These are phyloP conservation scores for Nakazawaea ambrosiae DNA, from an alignment of 805 yeast genomes.

Conservation along the genomic window DNA sequence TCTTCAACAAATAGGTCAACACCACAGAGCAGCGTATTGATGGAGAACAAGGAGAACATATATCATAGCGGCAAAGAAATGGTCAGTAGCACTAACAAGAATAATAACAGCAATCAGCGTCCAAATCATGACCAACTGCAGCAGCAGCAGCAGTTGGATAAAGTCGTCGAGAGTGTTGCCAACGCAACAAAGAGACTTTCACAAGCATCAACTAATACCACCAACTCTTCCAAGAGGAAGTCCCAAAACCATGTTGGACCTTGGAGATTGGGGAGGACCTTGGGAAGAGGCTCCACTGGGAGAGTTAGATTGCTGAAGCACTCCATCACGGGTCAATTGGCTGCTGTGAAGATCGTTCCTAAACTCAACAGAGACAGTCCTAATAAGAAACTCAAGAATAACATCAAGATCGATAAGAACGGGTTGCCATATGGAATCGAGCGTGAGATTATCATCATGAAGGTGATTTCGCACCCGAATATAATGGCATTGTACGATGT, in stretches of 20 bases:
- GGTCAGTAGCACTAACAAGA: no score
- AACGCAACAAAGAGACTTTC: slow-evolving; percentile 27
- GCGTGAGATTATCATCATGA: slow-evolving; percentile 81
- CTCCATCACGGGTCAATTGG: slow-evolving; percentile 74
- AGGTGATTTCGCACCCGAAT: slow-evolving; percentile 69
- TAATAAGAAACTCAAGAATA: slow-evolving; percentile 21
- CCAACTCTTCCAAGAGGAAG: slow-evolving; percentile 25
- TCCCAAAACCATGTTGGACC: slow-evolving; percentile 68
- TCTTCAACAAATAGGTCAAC: no score
- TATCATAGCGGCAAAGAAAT: neutral
- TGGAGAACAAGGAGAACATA: neutral
- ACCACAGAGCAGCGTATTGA: no score
- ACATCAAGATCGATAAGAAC: slow-evolving; percentile 37
- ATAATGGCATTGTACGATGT: slow-evolving; percentile 77
- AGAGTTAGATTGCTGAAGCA: slow-evolving; percentile 90
- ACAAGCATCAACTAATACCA: slow-evolving; percentile 13
- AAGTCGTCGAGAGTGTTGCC: slow-evolving; percentile 32
- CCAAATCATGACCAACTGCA: no score
- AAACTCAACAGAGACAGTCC: slow-evolving; percentile 56
- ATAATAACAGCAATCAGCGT: no score
- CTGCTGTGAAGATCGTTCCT: slow-evolving; percentile 95
- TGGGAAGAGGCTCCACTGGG: slow-evolving; percentile 96
- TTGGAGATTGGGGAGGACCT: slow-evolving; percentile 91
- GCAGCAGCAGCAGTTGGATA: slow-evolving; percentile 33
- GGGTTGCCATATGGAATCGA: slow-evolving; percentile 79